A percentile compares a stretch with the other conserved stretches of the same genome.
Evolutionary conservation across 2,329 filamentous ascomycete species (phyloP).

Genomic region (Thelonectria blattea): DNA sequence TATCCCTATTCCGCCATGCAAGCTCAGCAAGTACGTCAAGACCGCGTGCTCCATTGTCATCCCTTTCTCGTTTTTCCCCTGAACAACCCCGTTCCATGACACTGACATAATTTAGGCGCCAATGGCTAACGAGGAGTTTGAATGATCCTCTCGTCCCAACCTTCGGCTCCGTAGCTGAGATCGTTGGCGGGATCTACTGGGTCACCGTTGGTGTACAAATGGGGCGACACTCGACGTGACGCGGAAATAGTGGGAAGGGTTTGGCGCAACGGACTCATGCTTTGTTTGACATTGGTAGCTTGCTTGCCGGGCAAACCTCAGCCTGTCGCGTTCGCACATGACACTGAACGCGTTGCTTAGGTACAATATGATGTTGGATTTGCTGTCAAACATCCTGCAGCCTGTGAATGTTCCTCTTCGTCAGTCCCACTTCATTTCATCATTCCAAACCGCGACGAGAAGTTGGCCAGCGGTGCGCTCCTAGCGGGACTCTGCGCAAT

Average conservation of each 20-base stretch:
- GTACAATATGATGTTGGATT: conserved; percentile 9
- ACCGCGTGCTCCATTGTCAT: not conserved
- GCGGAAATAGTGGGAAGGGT: conserved; percentile 25
- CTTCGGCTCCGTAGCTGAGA: not conserved
- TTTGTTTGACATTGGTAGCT: conserved; percentile 20
- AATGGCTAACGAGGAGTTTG: conserved; percentile 55
- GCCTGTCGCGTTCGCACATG: conserved; percentile 19
- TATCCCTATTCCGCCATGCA: conserved; percentile 84
- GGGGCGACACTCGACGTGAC: conserved; percentile 18
- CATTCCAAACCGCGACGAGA: conserved; percentile 78
- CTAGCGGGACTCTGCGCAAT: conserved; percentile 64
- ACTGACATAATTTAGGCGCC: conserved; percentile 41
- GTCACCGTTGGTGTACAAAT: conserved; percentile 17
- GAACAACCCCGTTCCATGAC: conserved; percentile 19
- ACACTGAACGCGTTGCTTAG: conserved; percentile 26
- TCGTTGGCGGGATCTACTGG: conserved; percentile 4
- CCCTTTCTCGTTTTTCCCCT: not conserved
- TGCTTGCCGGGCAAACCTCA: conserved; percentile 19
- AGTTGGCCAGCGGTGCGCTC: conserved; percentile 70
- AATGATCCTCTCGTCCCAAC: conserved; percentile 35
- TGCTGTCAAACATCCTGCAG: not conserved
- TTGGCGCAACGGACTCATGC: conserved; percentile 34
- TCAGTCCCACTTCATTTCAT: conserved; percentile 41
- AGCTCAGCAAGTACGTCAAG: conserved; percentile 74
- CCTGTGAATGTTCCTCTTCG: conserved; percentile 3